Conservation (phyloP, 164 flowering plant species). For the Umbilicus rupestris region DNA sequence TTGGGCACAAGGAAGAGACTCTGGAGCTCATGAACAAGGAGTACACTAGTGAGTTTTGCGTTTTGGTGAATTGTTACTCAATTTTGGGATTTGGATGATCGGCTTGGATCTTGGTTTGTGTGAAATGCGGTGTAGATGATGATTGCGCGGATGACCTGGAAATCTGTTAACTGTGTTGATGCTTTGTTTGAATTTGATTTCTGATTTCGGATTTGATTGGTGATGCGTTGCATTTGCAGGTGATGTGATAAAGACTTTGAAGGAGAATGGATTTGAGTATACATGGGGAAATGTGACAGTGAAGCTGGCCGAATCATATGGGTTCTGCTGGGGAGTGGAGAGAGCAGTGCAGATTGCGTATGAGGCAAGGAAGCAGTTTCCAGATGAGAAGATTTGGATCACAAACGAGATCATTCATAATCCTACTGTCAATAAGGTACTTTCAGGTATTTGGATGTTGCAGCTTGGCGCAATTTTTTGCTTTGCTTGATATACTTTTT, state of each 20-base stretch:
- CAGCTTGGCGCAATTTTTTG: background rate
- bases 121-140: background rate
- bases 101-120: background rate
- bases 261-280: slow-evolving; percentile 68
- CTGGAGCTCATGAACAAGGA: slow-evolving; percentile 75
- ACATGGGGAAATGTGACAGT: slow-evolving; percentile 93
- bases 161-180: background rate
- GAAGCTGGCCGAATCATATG: slow-evolving; percentile 76
- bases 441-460: background rate
- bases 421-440: too few relatives aligned
- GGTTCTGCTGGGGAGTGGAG: slow-evolving; percentile 99
- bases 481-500: background rate
- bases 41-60: slow-evolving; percentile 52
- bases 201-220: background rate
- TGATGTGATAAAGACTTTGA: slow-evolving; percentile 77
- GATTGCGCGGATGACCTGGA: background rate
- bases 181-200: background rate
- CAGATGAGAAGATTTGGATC: slow-evolving; percentile 80
- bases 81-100: too few relatives aligned
- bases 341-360: slow-evolving; percentile 98
- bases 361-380: slow-evolving; percentile 93
- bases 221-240: slow-evolving; percentile 30
- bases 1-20: slow-evolving; percentile 80
- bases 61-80: too few relatives aligned
- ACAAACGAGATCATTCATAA: too few relatives aligned